Percentiles rank a stretch among this genome's conserved stretches.
Evolutionary conservation across 2,329 filamentous ascomycete species (phyloP).

Genomic region (Byssochlamys sp.): DNA sequence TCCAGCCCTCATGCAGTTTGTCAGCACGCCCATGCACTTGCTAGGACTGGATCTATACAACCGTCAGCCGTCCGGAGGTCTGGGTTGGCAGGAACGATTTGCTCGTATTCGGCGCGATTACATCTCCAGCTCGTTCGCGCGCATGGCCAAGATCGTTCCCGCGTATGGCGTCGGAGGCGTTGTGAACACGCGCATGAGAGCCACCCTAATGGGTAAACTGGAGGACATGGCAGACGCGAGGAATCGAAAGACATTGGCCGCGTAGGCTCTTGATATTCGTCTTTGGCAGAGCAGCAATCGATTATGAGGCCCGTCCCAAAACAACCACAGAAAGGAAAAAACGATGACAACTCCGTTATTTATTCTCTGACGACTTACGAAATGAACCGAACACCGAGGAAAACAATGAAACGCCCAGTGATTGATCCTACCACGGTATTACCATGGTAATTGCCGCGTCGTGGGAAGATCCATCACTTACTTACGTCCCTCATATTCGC

Average conservation of each 20-base stretch:
- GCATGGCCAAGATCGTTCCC: slow-evolving; percentile 76
- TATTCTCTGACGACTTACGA: neutral
- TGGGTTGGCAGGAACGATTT: slow-evolving; percentile 52
- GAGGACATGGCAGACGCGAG: slow-evolving; percentile 38
- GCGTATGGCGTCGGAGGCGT: slow-evolving; percentile 84
- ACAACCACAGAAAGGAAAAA: neutral
- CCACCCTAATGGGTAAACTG: slow-evolving; percentile 55
- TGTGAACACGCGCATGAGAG: slow-evolving; percentile 65
- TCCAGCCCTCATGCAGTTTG: slow-evolving; percentile 66
- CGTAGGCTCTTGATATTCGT: neutral
- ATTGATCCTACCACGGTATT: neutral
- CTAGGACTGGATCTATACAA: slow-evolving; percentile 83
- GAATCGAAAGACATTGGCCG: slow-evolving; percentile 13
- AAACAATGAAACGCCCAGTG: neutral
- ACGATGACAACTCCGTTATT: neutral
- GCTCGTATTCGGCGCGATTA: slow-evolving; percentile 64
- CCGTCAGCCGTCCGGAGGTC: slow-evolving; percentile 39
- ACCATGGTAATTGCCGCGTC: neutral
- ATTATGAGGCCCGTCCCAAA: neutral
- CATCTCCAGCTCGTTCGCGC: slow-evolving; percentile 60
- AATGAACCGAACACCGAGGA: neutral
- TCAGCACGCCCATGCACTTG: slow-evolving; percentile 75
- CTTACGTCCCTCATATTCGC: neutral
- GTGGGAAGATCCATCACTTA: neutral
- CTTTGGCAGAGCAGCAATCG: no score